These are phyloP conservation scores for Annulohypoxylon nitens DNA, from an alignment of 495 filamentous ascomycete genomes.

Conservation along the genomic window DNA sequence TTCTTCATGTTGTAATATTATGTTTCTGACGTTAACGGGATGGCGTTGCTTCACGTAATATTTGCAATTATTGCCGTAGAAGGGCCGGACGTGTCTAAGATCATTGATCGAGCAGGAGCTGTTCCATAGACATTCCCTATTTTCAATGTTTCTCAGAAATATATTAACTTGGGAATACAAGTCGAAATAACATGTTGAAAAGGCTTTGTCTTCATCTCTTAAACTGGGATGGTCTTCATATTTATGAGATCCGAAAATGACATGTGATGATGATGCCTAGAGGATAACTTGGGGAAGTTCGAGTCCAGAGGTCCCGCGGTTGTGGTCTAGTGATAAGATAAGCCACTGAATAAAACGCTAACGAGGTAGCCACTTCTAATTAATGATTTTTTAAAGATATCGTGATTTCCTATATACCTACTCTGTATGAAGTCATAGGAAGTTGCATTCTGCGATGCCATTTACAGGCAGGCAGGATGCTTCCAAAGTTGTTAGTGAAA, in stretches of 20 bases:
- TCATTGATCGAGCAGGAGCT: background rate
- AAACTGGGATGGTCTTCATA: background rate
- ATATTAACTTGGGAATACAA: background rate
- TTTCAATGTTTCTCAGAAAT: background rate
- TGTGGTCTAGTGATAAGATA: background rate
- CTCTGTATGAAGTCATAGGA: background rate
- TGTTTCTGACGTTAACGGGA: background rate
- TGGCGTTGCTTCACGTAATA: background rate
- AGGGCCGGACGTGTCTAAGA: slow-evolving; percentile 8
- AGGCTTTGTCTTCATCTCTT: background rate
- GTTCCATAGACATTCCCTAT: background rate
- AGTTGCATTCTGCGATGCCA: background rate
- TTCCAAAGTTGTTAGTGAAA: background rate
- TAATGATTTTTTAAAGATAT: background rate
- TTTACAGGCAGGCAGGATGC: background rate
- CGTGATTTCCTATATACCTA: background rate
- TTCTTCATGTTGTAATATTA: background rate
- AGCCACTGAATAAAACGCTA: background rate
- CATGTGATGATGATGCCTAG: background rate
- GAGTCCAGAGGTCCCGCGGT: background rate
- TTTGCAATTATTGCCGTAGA: background rate
- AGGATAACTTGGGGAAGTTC: background rate
- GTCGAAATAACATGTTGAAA: background rate
- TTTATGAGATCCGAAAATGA: background rate
- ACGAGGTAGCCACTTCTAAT: no score